phyloP scores from a whole-genome alignment of 441 rosid species.

The Theobroma grandiflorum region DNA sequence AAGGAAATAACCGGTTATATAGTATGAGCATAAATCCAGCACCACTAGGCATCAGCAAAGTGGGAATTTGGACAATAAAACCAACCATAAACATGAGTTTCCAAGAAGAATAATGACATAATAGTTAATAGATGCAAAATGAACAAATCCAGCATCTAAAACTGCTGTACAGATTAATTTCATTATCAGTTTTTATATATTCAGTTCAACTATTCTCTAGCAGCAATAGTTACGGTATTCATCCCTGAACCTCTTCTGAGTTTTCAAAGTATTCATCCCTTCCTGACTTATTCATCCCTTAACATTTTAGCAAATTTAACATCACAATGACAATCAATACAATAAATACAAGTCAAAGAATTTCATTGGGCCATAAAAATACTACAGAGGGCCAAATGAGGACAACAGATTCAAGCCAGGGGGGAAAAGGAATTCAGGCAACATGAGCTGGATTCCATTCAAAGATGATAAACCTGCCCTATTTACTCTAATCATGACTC shows the following conservation, averaged over 20 bases:
- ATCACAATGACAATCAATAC: neutral
- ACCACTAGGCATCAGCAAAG: neutral
- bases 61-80: neutral
- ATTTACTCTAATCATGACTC: neutral
- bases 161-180: neutral
- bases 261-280: neutral
- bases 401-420: neutral
- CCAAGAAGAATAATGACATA: neutral
- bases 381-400: neutral
- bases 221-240: neutral
- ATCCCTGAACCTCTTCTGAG: neutral
- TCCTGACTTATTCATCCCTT: neutral
- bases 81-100: neutral
- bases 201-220: neutral
- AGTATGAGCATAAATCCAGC: slow-evolving; percentile 17
- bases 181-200: neutral
- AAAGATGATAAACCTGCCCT: neutral
- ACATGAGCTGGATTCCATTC: neutral
- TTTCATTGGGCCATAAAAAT: neutral
- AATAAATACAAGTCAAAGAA: neutral
- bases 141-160: neutral
- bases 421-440: neutral
- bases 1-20: neutral
- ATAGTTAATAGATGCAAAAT: neutral
- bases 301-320: neutral